Percentiles rank a stretch among this genome's conserved stretches.
phyloP scores from a whole-genome alignment of 352 stramenopile genomes.

The Globisporangium alternatum region DNA sequence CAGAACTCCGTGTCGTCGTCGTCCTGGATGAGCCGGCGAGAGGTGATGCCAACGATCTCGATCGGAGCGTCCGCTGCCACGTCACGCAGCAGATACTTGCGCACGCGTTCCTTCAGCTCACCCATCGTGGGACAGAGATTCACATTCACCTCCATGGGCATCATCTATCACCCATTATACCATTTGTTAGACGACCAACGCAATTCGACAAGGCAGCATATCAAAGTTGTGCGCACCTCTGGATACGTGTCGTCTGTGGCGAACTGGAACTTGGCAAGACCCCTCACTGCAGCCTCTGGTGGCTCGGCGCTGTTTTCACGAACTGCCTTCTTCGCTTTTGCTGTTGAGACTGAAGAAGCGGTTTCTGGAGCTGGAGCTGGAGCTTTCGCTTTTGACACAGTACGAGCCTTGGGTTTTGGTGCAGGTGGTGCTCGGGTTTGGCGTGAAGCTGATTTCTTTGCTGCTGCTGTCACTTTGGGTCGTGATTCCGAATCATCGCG shows the following conservation, averaged over 20 bases:
- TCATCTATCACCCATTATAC: not conserved
- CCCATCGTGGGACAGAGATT: constrained; percentile 3
- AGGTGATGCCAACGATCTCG: constrained; percentile 9
- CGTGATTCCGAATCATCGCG: not conserved
- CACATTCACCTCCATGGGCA: constrained; percentile 7
- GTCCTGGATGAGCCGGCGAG: constrained; percentile 6
- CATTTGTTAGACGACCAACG: not conserved
- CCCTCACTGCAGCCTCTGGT: not conserved
- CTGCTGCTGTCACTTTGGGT: not conserved
- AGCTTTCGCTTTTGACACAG: not conserved
- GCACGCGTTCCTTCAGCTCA: constrained; percentile 7
- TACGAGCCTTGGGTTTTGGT: not conserved
- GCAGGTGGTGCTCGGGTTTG: no score
- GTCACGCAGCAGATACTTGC: constrained; percentile 1
- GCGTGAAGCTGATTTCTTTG: not conserved
- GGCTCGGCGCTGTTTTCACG: not conserved
- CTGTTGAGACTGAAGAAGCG: not conserved
- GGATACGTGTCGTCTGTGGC: constrained; percentile 28
- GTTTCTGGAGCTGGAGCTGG: not conserved
- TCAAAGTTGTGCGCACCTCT: constrained; percentile 20
- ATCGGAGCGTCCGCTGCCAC: not conserved
- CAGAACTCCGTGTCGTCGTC: constrained; percentile 8
- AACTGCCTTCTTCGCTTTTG: not conserved
- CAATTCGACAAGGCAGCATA: not conserved
- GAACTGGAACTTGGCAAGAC: constrained; percentile 25